A percentile compares a stretch with the other conserved stretches of the same genome.
These are phyloP conservation scores for Cylindrotheca fusiformis DNA, from an alignment of 108 stramenopile genomes.

Conservation along the genomic window DNA sequence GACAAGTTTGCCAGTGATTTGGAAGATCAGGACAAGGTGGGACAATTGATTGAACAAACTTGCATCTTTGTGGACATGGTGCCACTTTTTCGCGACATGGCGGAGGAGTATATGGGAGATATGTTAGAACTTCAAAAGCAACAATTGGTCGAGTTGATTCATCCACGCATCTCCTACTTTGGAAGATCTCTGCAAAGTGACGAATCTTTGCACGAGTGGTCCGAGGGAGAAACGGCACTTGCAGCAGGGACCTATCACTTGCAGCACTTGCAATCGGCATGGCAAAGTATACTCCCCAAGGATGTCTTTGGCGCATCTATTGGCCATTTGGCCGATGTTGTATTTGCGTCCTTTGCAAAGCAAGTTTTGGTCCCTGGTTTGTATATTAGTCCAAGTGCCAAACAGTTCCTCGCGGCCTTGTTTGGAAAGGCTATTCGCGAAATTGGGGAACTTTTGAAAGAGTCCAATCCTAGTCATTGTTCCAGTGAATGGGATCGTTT, in stretches of 20 bases:
- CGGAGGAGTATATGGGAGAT: conserved; percentile 59
- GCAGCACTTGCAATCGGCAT: conserved; percentile 63
- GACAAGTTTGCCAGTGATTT: conserved; percentile 33
- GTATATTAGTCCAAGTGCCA: conserved; percentile 52
- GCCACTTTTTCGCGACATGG: conserved; percentile 79
- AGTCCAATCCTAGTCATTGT: conserved; percentile 16
- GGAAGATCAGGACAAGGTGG: conserved; percentile 34
- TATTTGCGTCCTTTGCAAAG: conserved; percentile 59
- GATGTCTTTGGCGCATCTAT: conserved; percentile 57
- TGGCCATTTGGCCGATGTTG: conserved; percentile 65
- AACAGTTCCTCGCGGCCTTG: conserved; percentile 58
- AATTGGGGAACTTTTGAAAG: conserved; percentile 22
- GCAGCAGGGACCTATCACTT: conserved; percentile 70
- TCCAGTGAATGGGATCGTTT: conserved; percentile 52
- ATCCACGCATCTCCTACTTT: conserved; percentile 47
- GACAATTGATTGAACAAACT: conserved; percentile 40
- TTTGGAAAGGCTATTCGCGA: conserved; percentile 55
- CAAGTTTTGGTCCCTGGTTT: conserved; percentile 22
- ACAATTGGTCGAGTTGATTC: conserved; percentile 64
- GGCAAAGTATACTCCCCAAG: conserved; percentile 61
- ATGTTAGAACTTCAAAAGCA: conserved; percentile 71
- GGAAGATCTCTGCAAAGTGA: conserved; percentile 54
- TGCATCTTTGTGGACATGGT: conserved; percentile 87
- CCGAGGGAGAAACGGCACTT: conserved; percentile 80
- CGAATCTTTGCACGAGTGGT: conserved; percentile 76